Conservation (phyloP, 2,329 filamentous ascomycete species). For the Leptoxyphium fumago region DNA sequence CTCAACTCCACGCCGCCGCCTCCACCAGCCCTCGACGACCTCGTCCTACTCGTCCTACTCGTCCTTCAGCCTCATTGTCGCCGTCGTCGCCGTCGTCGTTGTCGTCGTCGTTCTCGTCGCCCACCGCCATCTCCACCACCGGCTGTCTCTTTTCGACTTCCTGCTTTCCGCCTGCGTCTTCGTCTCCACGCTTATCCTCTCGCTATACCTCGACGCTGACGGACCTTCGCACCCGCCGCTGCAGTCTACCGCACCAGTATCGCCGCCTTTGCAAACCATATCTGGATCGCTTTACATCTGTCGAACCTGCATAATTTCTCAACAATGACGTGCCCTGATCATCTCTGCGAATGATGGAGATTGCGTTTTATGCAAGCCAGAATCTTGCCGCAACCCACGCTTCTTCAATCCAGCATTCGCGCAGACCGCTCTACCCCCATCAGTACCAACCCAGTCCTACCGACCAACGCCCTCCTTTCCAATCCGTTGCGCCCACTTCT, state of each 20-base stretch:
- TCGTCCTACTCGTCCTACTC: not conserved
- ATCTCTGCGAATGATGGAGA: slow-evolving; percentile 9
- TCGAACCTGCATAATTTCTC: no score
- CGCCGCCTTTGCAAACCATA: no score
- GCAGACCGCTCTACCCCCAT: not conserved
- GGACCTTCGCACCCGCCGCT: no score
- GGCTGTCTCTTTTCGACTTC: not conserved
- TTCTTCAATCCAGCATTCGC: slow-evolving; percentile 16
- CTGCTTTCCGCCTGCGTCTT: no score
- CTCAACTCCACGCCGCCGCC: not conserved
- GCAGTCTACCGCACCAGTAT: no score
- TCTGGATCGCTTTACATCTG: not conserved
- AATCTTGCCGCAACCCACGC: slow-evolving; percentile 15
- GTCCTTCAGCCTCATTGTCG: not conserved
- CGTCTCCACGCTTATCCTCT: no score
- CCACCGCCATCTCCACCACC: not conserved
- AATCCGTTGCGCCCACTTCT: not conserved
- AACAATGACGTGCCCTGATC: no score
- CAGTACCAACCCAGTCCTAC: not conserved
- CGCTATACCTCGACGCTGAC: no score
- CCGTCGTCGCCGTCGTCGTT: not conserved
- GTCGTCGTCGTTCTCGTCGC: not conserved
- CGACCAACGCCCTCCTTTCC: slow-evolving; percentile 1
- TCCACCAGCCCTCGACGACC: not conserved
- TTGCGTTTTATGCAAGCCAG: slow-evolving; percentile 14